Conservation (phyloP, 495 filamentous ascomycete genomes). For the Aspergillus avenaceus region DNA sequence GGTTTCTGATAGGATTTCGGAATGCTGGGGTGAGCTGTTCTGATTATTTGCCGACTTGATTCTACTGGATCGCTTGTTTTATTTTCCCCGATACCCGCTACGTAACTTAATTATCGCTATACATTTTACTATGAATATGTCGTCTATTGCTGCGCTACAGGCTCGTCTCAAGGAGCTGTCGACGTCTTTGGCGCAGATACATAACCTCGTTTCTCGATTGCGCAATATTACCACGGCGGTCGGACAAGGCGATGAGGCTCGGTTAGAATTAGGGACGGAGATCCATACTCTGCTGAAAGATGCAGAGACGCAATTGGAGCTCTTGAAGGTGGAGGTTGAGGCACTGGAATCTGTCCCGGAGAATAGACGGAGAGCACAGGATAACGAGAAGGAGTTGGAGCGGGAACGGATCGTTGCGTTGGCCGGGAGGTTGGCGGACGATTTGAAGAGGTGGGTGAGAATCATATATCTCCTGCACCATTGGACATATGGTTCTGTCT, state of each 20-base stretch:
- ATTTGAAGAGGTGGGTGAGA: slow-evolving; percentile 60
- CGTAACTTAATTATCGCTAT: background rate
- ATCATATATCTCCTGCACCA: background rate
- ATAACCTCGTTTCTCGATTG: slow-evolving; percentile 72
- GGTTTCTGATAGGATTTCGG: background rate
- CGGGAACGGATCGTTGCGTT: slow-evolving; percentile 58
- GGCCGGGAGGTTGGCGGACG: slow-evolving; percentile 57
- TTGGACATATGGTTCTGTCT: background rate
- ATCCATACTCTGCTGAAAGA: slow-evolving; percentile 81
- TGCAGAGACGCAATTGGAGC: slow-evolving; percentile 80
- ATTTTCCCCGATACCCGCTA: background rate
- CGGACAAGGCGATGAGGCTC: slow-evolving; percentile 58
- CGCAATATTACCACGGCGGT: slow-evolving; percentile 61
- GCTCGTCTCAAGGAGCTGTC: slow-evolving; percentile 65
- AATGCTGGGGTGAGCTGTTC: background rate
- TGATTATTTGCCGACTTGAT: background rate
- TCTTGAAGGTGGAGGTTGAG: slow-evolving; percentile 72
- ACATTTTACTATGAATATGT: slow-evolving; percentile 31
- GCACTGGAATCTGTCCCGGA: slow-evolving; percentile 50
- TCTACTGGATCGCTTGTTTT: background rate
- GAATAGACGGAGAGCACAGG: slow-evolving; percentile 32
- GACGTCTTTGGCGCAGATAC: slow-evolving; percentile 60
- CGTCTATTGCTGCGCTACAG: slow-evolving; percentile 54
- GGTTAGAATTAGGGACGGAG: slow-evolving; percentile 73
- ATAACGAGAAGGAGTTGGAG: slow-evolving; percentile 50